Base-by-base conservation (phyloP, 2,329 filamentous ascomycete species). In the Sporothrix pseudoabietina region DNA sequence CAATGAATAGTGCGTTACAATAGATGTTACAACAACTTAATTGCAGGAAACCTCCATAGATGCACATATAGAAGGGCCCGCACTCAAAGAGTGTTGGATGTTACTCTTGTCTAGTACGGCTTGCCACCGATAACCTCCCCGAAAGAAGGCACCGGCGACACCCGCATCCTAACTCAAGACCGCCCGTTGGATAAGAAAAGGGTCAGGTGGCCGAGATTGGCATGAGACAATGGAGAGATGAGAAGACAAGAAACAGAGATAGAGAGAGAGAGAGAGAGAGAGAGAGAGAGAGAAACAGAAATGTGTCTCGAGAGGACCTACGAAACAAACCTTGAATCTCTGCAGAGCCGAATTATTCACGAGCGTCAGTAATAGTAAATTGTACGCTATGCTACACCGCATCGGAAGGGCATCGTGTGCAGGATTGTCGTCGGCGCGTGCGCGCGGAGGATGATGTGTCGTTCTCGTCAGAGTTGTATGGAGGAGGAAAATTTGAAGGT, bases 21-120 rank as follows among this genome's bases (percentile, higher is more conserved):
- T 73, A 68, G 14, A 79, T 82, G 81, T 82, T 73, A 78, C 81
- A 82, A 79, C 79, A 78, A 79, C 81, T 81, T 79, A 82, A 82
- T 82, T 82, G 81, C 81, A 80, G 79, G 76, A 76, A 47, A 52
- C 78, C 80, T 79, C 80, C 79, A 82, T 73, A 77, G 68, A 78
- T 75, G 32, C 65, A 76, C 74, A 76, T 77, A 75, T 39, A 77
- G 76, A 79, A 80, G 80, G 80, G 77, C 76, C 77, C 81, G 81
- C 81, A 82, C 81, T 82, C 81, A 82, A 82, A 81, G 77, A 82
- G 79, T 78, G 79, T 79, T 82, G 81, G 73, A 41, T 73, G 76
- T 81, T 76, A 65, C 61, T 82, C 80, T 82, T 77, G 81, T 82
- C 81, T 82, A 73, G 72, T 81, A 79, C 79, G 71, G 66, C 44